Evolutionary conservation across 2,329 filamentous ascomycete genomes (phyloP), one percentile per base, ranked within the genome.

Genomic region (Fusarium pseudograminearum): DNA sequence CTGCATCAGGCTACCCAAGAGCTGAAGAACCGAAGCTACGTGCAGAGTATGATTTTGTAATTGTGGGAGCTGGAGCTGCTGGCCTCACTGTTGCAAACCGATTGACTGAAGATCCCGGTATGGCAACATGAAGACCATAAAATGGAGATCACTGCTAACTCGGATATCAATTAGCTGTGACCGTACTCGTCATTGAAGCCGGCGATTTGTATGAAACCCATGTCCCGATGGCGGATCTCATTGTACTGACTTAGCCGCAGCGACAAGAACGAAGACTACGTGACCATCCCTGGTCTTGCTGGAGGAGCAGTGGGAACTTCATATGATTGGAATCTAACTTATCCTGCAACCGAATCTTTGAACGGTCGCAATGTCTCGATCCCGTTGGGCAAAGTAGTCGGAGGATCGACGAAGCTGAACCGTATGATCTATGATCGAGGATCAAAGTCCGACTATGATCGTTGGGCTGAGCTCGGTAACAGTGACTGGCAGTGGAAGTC

Each of bases 401-500:
- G 83, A 34, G 82, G 83, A 4, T 78, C 79, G 3, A 80, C 79
- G 4, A 78, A 78, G 16, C 67, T 83, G 31, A 84, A 84, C 69
- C 78, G 75, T 5, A 78, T 82, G 74, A 74, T 81, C 16, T 82
- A 78, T 40, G 73, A 80, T 36, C 76, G 80, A 1, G 79, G 80
- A 0, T 77, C 77, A 2, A 70, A 73, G n/a, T 71, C 76, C 0
- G 82, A 83, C 24, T 83, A 84, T 44, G 76, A 85, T 42, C 74
- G 78, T 0, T 87, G 84, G 84, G 78, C 78, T 12, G 74, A 75
- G 5, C 73, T 87, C 1, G 85, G 84, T 0, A 84, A 84, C 33
- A 68, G 77, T 0, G 82, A 80, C 2, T 85, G 81, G 76, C 74
- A 81, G 10, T 78, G 75, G 76, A 58, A 74, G 16, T 61, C 73